Percentiles rank a stretch among this genome's conserved stretches.
phyloP scores from a whole-genome alignment of 2,329 filamentous ascomycete species.

The Cytospora schulzeri region DNA sequence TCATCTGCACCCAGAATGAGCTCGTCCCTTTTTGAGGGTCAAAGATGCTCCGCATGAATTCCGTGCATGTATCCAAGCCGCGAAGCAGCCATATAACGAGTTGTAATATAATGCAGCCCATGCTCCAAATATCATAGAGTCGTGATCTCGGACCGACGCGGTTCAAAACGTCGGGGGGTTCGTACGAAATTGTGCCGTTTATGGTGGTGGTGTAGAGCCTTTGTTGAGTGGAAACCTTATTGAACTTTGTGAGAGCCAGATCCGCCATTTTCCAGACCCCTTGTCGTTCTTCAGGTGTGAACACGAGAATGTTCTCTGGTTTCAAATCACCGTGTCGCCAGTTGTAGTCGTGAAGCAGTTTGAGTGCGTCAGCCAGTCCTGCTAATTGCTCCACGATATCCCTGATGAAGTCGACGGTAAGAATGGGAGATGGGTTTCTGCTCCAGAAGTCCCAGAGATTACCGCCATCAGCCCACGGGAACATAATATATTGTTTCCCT shows the following conservation, averaged over 20 bases:
- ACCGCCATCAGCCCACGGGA: constrained; percentile 21
- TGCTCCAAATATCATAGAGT: constrained; percentile 13
- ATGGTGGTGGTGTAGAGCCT: not conserved
- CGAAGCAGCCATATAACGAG: constrained; percentile 6
- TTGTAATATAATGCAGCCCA: constrained; percentile 17
- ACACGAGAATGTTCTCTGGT: constrained; percentile 18
- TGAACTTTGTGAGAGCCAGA: not conserved
- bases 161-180: not conserved
- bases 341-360: not conserved
- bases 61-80: not conserved
- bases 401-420: not conserved
- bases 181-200: not conserved
- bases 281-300: not conserved
- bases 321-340: constrained; percentile 19
- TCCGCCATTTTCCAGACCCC: constrained; percentile 13
- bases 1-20: not conserved
- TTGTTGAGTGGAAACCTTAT: not conserved
- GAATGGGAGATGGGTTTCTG: too few relatives aligned
- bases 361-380: constrained; percentile 18
- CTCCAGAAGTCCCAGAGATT: constrained; percentile 17
- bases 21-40: not conserved
- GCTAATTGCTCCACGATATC: not conserved
- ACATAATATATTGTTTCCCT: constrained; percentile 15
- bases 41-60: not conserved
- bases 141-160: not conserved